Conservation (phyloP, 2,329 filamentous ascomycete species). For the Aspergillus spinulosporus region DNA sequence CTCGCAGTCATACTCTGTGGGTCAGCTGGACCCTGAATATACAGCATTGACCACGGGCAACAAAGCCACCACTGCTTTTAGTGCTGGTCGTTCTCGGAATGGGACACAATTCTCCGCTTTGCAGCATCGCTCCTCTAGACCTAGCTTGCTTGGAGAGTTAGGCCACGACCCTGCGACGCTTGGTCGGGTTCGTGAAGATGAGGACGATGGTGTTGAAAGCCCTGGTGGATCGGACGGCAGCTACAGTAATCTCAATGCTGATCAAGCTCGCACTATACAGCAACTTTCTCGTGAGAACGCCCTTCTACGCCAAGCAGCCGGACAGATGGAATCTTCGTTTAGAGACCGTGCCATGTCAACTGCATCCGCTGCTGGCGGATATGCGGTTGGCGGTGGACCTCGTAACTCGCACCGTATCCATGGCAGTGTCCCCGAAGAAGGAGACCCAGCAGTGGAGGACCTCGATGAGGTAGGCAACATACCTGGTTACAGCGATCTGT, state of each 20-base stretch:
- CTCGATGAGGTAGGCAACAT: conserved; percentile 45
- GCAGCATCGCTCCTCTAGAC: conserved; percentile 74
- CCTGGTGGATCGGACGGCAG: conserved; percentile 42
- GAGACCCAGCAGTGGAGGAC: conserved; percentile 48
- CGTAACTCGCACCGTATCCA: conserved; percentile 43
- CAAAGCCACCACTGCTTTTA: conserved; percentile 31
- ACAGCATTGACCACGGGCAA: conserved; percentile 33
- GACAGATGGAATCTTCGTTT: conserved; percentile 39
- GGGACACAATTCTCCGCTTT: conserved; percentile 63
- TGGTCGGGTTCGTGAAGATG: conserved; percentile 51
- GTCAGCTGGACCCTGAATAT: conserved; percentile 74
- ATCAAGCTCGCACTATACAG: conserved; percentile 48
- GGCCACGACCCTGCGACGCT: conserved; percentile 49
- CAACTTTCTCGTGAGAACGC: conserved; percentile 51
- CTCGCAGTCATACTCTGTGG: conserved; percentile 95
- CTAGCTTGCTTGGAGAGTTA: conserved; percentile 48
- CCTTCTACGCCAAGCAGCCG: conserved; percentile 47
- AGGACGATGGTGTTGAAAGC: conserved; percentile 48
- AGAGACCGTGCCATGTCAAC: conserved; percentile 46
- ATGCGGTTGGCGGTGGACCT: conserved; percentile 32
- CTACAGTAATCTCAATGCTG: conserved; percentile 38
- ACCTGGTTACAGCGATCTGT: conserved; percentile 41
- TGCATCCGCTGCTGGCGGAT: conserved; percentile 37
- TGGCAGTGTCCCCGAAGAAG: conserved; percentile 46
- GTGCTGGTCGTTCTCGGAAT: conserved; percentile 38